phyloP scores from a whole-genome alignment of 2,329 filamentous ascomycete species.

The Cadophora malorum region DNA sequence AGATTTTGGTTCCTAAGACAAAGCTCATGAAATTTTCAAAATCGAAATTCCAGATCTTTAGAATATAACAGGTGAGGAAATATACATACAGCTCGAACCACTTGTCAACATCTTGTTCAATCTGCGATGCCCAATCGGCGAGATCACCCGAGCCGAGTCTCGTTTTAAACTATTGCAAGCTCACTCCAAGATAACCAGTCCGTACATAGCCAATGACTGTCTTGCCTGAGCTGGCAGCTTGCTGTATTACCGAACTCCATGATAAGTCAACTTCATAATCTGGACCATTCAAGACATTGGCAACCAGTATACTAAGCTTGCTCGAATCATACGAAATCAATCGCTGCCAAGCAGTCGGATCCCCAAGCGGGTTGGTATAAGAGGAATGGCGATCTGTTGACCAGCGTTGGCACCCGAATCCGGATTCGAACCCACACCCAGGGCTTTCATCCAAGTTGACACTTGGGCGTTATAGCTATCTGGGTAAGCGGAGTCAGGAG shows the following conservation, averaged over 20 bases:
- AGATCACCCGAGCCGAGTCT: too few relatives aligned
- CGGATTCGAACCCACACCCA: too few relatives aligned
- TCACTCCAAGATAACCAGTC: conserved; percentile 27
- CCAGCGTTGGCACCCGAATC: neutral
- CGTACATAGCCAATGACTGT: conserved; percentile 29
- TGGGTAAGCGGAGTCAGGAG: too few relatives aligned
- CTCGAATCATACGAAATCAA: conserved; percentile 17
- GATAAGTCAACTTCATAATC: conserved; percentile 17
- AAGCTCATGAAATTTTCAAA: too few relatives aligned
- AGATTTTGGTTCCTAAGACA: too few relatives aligned
- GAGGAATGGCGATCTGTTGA: conserved; percentile 28
- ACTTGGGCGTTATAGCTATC: too few relatives aligned
- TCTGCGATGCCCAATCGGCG: conserved; percentile 38
- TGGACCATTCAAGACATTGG: conserved; percentile 29
- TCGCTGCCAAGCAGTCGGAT: conserved; percentile 25
- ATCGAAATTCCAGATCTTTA: too few relatives aligned
- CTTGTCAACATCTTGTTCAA: conserved; percentile 38
- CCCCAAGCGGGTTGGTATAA: conserved; percentile 27
- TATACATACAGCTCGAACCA: conserved; percentile 36
- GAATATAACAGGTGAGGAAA: too few relatives aligned
- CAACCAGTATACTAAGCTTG: conserved; percentile 23
- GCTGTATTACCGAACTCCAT: conserved; percentile 26
- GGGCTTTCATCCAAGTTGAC: too few relatives aligned
- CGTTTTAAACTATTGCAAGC: too few relatives aligned
- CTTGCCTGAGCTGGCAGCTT: conserved; percentile 18